These are phyloP conservation scores for Wickerhamiella pararugosa DNA, from an alignment of 1,139 yeast species.

Conservation along the genomic window DNA sequence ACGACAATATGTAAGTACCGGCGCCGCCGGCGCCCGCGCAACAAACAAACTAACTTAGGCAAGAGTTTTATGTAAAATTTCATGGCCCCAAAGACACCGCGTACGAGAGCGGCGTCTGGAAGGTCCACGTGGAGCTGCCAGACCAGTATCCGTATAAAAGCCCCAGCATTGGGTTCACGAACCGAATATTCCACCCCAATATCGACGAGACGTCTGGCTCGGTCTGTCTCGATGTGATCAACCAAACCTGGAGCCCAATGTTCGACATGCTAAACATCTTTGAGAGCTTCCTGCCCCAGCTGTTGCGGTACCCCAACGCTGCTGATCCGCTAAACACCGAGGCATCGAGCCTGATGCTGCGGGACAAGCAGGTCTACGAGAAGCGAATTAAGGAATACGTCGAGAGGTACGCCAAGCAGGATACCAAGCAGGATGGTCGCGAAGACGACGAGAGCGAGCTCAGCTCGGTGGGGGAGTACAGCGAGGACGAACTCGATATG, in stretches of 20 bases:
- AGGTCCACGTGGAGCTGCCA: slow-evolving; percentile 83
- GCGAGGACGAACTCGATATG: slow-evolving; percentile 10
- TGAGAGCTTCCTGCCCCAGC: slow-evolving; percentile 86
- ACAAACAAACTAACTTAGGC: slow-evolving; percentile 20
- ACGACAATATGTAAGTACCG: slow-evolving; percentile 47
- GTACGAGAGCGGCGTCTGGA: slow-evolving; percentile 84
- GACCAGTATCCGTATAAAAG: slow-evolving; percentile 92
- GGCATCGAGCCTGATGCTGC: slow-evolving; percentile 69
- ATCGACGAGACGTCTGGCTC: slow-evolving; percentile 64
- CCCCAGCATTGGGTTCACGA: slow-evolving; percentile 88
- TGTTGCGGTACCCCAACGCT: slow-evolving; percentile 84
- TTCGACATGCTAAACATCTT: slow-evolving; percentile 54
- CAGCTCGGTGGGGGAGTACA: slow-evolving; percentile 12
- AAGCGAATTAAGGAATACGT: slow-evolving; percentile 62
- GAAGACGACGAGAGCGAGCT: slow-evolving; percentile 9
- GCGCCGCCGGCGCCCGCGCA: neutral
- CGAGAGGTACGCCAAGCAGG: slow-evolving; percentile 48
- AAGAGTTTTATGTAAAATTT: slow-evolving; percentile 76
- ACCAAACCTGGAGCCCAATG: slow-evolving; percentile 68
- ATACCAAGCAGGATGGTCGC: slow-evolving; percentile 22
- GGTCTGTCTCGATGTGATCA: slow-evolving; percentile 90
- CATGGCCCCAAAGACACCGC: slow-evolving; percentile 83
- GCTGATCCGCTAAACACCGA: slow-evolving; percentile 87
- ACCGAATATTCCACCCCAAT: slow-evolving; percentile 88
- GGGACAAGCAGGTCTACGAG: slow-evolving; percentile 53